Base-by-base conservation (phyloP, 129 eudicot species). In the Pseudognaphalium luteoalbum region DNA sequence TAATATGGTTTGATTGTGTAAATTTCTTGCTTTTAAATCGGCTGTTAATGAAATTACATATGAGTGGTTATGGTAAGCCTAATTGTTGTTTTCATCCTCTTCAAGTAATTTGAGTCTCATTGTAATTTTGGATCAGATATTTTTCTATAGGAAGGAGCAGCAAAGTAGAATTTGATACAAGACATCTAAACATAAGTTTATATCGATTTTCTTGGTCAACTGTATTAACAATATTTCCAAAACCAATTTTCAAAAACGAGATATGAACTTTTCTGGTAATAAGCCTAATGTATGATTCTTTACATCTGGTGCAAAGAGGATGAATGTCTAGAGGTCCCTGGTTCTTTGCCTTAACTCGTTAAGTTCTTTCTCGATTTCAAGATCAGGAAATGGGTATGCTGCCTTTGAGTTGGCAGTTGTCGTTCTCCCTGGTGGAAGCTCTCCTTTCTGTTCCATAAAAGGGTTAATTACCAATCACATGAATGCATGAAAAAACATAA, bases 371-470 rank as follows among this genome's bases (percentile, higher is more conserved):
- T 95, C 99, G 30, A 95, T 85, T 59, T 91, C 96, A 86, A 86
- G 21, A 67, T 91, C 95, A 41, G 82, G 87, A 82, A 84, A 91
- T 19, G 94, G 89, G 41, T 81, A 82, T 12, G 87, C 83, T 12
- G 94, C 73, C 78, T 74, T 86, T 70, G 87, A 29, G 62, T 72
- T 86, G 32, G 72, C 57, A 68, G 77, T 80, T 1, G 86, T 54
- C 16, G 95, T 78, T 81, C 96, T 88, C 61, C 99, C 99, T 0
- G 96, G 92, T 35, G 99, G 99, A 62, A 95, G 97, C 17, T 95
- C 97, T 75, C 97, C 97, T 79, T 89, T 95, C 99, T 95, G 91
- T 74, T 76, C 47, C 64, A 19, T 9, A 28, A 37, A 39, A 32
- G 22, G 8, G 47, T 65, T 64, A 30, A 25, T 25, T 6, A n/a